These are phyloP conservation scores for Gossypium davidsonii DNA, from an alignment of 441 rosid species.

Conservation along the genomic window DNA sequence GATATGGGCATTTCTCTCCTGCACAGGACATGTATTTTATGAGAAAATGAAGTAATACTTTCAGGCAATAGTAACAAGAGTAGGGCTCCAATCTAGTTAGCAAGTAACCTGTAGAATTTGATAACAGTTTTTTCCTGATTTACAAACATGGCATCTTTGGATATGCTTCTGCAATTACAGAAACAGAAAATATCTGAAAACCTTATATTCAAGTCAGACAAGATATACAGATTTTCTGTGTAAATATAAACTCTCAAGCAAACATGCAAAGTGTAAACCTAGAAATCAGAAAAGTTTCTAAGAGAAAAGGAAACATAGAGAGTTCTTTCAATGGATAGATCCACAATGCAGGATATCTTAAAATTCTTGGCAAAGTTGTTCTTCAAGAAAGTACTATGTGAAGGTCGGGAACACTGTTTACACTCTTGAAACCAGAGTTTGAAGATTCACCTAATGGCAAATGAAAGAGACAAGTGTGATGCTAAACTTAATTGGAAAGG, in stretches of 20 bases:
- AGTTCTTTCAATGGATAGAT: background rate
- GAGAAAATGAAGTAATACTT: constrained; percentile 14
- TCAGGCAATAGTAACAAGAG: constrained; percentile 11
- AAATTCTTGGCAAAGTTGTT: background rate
- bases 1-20: constrained; percentile 54
- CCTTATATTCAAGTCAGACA: background rate
- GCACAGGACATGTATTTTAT: constrained; percentile 18
- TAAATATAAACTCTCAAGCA: background rate
- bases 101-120: constrained; percentile 46
- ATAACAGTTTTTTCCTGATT: constrained; percentile 54
- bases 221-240: background rate
- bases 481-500: background rate
- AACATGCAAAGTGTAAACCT: constrained; percentile 3
- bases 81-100: constrained; percentile 9
- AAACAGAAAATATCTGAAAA: constrained; percentile 14
- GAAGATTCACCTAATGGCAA: constrained; percentile 2
- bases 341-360: background rate
- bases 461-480: background rate
- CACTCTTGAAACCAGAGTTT: background rate
- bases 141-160: constrained; percentile 49
- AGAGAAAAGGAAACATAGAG: background rate
- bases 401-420: background rate
- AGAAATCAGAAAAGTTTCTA: background rate
- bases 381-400: background rate
- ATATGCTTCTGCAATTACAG: constrained; percentile 49